Conservation (phyloP, 2,329 filamentous ascomycete species). For the Cryphonectria radicalis region DNA sequence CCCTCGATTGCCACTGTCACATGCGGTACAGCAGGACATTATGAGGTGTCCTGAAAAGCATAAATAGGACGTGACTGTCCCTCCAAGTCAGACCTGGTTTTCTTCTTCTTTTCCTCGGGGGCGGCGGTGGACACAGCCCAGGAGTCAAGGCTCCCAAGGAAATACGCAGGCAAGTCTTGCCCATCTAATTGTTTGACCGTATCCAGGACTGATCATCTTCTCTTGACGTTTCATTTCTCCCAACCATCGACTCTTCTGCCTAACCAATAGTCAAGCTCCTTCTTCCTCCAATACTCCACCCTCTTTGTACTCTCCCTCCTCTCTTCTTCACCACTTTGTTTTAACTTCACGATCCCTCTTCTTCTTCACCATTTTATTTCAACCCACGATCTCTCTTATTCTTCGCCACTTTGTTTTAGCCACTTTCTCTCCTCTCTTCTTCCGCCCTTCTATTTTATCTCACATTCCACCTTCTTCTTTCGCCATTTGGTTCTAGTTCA, state of each 20-base stretch:
- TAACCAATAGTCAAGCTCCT: not conserved
- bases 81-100: not conserved
- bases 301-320: not conserved
- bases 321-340: not conserved
- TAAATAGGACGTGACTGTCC: not conserved
- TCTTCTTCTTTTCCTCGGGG: not conserved
- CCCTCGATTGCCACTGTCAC: not conserved
- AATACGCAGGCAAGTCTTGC: not conserved
- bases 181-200: not conserved
- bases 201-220: not conserved
- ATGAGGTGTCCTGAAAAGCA: not conserved
- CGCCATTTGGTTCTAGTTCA: not conserved
- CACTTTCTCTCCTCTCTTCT: not conserved
- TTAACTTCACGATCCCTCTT: too few relatives aligned
- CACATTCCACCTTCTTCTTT: not conserved
- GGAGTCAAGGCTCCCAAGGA: not conserved
- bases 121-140: not conserved
- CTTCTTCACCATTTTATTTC: not conserved
- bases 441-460: too few relatives aligned
- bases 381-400: not conserved
- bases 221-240: not conserved
- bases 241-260: not conserved
- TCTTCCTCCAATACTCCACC: not conserved
- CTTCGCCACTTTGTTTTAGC: too few relatives aligned
- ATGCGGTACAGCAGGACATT: not conserved